Conservation (phyloP, 1,139 yeast genomes). For the Pichia sp. region DNA sequence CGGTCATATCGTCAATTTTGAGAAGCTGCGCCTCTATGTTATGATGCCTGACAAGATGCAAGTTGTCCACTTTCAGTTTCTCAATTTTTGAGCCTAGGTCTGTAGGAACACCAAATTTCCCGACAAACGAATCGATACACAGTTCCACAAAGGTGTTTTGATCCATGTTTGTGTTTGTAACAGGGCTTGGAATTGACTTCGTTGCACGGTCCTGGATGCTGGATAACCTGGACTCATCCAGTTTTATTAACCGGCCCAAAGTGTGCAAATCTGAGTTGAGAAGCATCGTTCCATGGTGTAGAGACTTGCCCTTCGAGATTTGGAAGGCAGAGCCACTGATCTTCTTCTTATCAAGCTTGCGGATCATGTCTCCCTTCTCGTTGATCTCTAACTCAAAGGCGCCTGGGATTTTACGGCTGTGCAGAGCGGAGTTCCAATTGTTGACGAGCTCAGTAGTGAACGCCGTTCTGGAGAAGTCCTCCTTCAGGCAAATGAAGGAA, state of each 20-base stretch:
- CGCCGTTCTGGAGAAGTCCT: slow-evolving; percentile 57
- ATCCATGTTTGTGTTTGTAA: slow-evolving; percentile 54
- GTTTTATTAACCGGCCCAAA: slow-evolving; percentile 52
- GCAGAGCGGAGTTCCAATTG: slow-evolving; percentile 41
- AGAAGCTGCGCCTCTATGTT: slow-evolving; percentile 20
- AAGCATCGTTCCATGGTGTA: slow-evolving; percentile 97
- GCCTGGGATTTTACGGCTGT: slow-evolving; percentile 13
- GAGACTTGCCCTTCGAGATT: slow-evolving; percentile 73
- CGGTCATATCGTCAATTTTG: slow-evolving; percentile 27
- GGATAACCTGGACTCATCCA: slow-evolving; percentile 19
- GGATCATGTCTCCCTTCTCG: slow-evolving; percentile 74
- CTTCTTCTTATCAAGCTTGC: slow-evolving; percentile 44
- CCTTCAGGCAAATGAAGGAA: slow-evolving; percentile 66
- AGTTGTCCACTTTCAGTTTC: slow-evolving; percentile 16
- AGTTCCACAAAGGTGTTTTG: slow-evolving; percentile 45
- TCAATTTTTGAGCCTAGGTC: slow-evolving; percentile 17
- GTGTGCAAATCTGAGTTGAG: slow-evolving; percentile 58
- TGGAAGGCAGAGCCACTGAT: slow-evolving; percentile 91
- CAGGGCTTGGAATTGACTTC: slow-evolving; percentile 73
- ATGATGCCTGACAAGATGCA: slow-evolving; percentile 10
- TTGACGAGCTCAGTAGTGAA: slow-evolving; percentile 54
- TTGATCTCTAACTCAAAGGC: slow-evolving; percentile 45
- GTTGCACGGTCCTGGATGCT: slow-evolving; percentile 58
- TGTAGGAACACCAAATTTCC: slow-evolving; percentile 32
- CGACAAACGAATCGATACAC: slow-evolving; percentile 44